phyloP scores from a whole-genome alignment of 768 basidiomycete genomes.

The Calvatia gigantea region DNA sequence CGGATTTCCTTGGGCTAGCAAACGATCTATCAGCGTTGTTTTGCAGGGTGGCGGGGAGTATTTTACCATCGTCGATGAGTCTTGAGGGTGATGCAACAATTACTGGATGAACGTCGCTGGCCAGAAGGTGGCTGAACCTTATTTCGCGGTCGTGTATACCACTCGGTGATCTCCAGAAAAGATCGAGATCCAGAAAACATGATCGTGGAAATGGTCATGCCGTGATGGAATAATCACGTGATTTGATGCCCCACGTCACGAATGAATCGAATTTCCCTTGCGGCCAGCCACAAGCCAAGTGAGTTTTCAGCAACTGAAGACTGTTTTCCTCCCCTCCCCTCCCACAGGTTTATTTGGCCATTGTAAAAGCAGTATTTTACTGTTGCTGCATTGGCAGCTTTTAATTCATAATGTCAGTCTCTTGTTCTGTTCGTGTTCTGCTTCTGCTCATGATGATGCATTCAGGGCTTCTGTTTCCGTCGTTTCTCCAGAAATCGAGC shows the following conservation, averaged over 20 bases:
- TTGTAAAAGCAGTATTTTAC: constrained; percentile 8
- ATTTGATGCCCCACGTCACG: constrained; percentile 9
- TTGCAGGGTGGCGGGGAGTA: constrained; percentile 7
- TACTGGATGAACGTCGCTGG: constrained; percentile 16
- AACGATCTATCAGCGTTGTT: constrained; percentile 7
- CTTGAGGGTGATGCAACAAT: constrained; percentile 27
- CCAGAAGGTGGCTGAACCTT: constrained; percentile 34
- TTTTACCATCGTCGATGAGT: constrained; percentile 41
- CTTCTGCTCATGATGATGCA: constrained; percentile 10
- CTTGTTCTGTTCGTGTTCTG: neutral
- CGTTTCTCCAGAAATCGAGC: constrained; percentile 62
- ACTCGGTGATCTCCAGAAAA: constrained; percentile 21
- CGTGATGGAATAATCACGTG: constrained; percentile 7
- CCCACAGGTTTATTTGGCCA: neutral
- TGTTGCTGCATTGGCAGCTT: constrained; percentile 5
- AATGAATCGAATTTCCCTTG: too few species aligned
- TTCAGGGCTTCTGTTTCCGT: constrained; percentile 49
- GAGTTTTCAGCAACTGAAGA: neutral
- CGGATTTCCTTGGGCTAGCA: constrained; percentile 92
- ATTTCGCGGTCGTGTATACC: constrained; percentile 24
- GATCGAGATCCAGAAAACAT: constrained; percentile 2
- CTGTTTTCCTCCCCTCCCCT: too few species aligned
- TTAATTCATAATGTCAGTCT: constrained; percentile 14
- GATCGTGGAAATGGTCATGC: neutral
- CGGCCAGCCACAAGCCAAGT: too few species aligned